These are phyloP conservation scores for Corynascus novoguineensis DNA, from an alignment of 495 filamentous ascomycete species.

Conservation along the genomic window DNA sequence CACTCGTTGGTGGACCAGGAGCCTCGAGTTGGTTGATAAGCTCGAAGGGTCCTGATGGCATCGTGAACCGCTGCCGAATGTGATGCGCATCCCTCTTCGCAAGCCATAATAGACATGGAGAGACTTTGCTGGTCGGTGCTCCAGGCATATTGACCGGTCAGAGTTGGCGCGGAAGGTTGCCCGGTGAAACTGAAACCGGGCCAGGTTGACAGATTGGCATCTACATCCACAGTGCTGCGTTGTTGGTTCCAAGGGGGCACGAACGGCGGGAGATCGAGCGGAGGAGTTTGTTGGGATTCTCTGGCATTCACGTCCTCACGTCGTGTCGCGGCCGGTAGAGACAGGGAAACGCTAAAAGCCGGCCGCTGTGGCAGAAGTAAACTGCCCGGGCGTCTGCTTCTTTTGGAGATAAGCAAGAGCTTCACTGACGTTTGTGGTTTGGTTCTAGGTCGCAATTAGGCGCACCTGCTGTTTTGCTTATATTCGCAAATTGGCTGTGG, in stretches of 20 bases:
- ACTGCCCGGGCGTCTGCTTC: constrained; percentile 21
- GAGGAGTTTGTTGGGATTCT: constrained; percentile 2
- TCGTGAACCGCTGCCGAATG: constrained; percentile 31
- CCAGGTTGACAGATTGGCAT: constrained; percentile 17
- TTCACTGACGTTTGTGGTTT: not conserved
- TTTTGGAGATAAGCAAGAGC: not conserved
- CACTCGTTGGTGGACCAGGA: constrained; percentile 1
- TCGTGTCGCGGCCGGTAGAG: constrained; percentile 13
- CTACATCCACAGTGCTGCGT: constrained; percentile 4
- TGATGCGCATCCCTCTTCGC: constrained; percentile 24
- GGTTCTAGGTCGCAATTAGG: not conserved
- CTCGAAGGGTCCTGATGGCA: constrained; percentile 22
- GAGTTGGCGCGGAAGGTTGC: constrained; percentile 7
- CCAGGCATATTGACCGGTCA: constrained; percentile 16
- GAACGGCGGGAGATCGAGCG: constrained; percentile 9
- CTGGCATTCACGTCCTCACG: constrained; percentile 5
- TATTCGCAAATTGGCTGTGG: constrained; percentile 38
- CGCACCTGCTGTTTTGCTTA: constrained; percentile 28
- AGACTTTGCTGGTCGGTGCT: constrained; percentile 18
- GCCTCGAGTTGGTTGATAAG: constrained; percentile 14
- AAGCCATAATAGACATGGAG: constrained; percentile 16
- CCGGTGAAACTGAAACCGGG: constrained; percentile 15
- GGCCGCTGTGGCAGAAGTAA: constrained; percentile 18
- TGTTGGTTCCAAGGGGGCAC: constrained; percentile 17
- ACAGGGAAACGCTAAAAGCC: constrained; percentile 22